phyloP scores from a whole-genome alignment of 2,329 filamentous ascomycete species.

The Ceratocystis harringtonii region DNA sequence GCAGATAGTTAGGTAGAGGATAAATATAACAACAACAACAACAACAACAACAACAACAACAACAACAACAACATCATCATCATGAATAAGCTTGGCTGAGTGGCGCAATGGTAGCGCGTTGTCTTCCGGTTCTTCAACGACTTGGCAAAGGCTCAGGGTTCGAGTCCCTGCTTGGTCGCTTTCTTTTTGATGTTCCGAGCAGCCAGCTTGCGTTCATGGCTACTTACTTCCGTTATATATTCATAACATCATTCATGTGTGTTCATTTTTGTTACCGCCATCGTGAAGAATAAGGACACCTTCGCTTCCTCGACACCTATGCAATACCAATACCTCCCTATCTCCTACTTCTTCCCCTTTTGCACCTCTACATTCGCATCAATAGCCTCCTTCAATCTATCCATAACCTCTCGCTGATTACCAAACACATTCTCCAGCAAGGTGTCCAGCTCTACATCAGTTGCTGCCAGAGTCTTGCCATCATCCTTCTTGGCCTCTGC shows the following conservation, averaged over 20 bases:
- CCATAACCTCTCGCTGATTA: slow-evolving; percentile 42
- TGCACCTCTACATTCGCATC: slow-evolving; percentile 40
- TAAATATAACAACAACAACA: too few relatives aligned
- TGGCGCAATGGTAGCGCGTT: slow-evolving; percentile 18
- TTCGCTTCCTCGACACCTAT: slow-evolving; percentile 14
- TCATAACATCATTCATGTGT: neutral
- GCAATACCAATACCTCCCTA: slow-evolving; percentile 21
- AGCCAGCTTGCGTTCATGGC: neutral
- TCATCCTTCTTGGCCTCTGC: slow-evolving; percentile 34
- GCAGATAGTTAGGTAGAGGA: too few relatives aligned
- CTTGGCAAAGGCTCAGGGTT: slow-evolving; percentile 18
- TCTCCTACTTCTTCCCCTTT: slow-evolving; percentile 28
- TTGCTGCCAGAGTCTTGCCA: slow-evolving; percentile 35
- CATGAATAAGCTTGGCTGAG: too few relatives aligned
- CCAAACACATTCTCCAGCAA: slow-evolving; percentile 43
- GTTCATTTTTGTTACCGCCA: neutral
- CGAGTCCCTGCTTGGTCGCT: slow-evolving; percentile 17
- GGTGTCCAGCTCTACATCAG: slow-evolving; percentile 41
- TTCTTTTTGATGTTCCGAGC: neutral
- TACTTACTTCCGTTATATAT: neutral
- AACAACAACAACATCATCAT: too few relatives aligned
- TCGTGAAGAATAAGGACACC: neutral
- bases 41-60: too few relatives aligned
- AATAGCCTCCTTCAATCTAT: slow-evolving; percentile 46
- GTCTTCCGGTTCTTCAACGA: slow-evolving; percentile 16